Percentiles rank a stretch among this genome's conserved stretches.
Conservation (phyloP, 164 flowering plant genomes). For the Macadamia integrifolia region DNA sequence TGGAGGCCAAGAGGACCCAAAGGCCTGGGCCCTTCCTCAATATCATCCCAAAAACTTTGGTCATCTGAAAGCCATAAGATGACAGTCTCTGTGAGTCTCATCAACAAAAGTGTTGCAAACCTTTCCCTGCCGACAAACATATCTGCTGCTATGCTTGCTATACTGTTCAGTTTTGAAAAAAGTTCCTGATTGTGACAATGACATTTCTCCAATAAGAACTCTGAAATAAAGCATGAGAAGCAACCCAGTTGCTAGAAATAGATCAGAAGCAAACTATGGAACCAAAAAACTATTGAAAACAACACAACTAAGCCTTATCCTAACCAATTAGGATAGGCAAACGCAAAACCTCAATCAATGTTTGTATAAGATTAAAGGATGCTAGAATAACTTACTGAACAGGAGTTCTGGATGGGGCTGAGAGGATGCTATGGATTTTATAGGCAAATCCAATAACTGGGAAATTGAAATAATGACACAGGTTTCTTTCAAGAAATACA, state of each 20-base stretch:
- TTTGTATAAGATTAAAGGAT: too few species aligned
- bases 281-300: neutral
- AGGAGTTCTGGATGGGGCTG: too few species aligned
- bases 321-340: too few species aligned
- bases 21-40: constrained; percentile 80
- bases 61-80: constrained; percentile 92
- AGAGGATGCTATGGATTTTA: too few species aligned
- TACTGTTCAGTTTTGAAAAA: constrained; percentile 54
- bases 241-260: neutral
- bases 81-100: constrained; percentile 96
- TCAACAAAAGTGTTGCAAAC: constrained; percentile 77
- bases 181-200: constrained; percentile 60
- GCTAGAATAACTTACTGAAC: too few species aligned
- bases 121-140: constrained; percentile 97
- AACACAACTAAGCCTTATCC: too few species aligned
- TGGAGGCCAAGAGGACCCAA: constrained; percentile 84
- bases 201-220: constrained; percentile 4
- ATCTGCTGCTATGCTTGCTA: constrained; percentile 81
- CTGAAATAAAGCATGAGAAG: neutral
- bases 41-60: constrained; percentile 97
- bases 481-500: too few species aligned
- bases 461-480: too few species aligned
- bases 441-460: too few species aligned
- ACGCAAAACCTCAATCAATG: too few species aligned
- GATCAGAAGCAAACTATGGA: neutral